Evolutionary conservation across 768 basidiomycete genomes (phyloP), one percentile per base, ranked within the genome.

Genomic region (Lepiota venenata): DNA sequence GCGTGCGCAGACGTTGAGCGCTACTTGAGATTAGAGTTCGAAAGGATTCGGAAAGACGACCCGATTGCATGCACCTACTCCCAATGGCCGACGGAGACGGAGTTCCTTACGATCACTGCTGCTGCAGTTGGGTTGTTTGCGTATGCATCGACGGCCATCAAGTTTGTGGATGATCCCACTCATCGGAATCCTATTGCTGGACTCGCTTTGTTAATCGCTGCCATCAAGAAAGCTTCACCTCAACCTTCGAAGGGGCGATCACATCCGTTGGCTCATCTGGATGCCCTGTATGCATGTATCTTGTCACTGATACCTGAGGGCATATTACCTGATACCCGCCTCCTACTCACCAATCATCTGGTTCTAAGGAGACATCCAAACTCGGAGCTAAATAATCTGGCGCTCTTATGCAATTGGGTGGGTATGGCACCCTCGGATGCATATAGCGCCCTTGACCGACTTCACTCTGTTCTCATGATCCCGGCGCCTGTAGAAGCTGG

Each of bases 1-100:
- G 56, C 60, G 1, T 51, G 57, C 29, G 14, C 41, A 4, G 63
- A 66, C 21, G 61, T 66, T 12, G 42, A 46, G 20, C 56, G 15
- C 25, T 64, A 56, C 56, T 53, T 64, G 9, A 36, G 35, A 1
- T 36, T 40, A 18, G 49, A 53, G 20, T 57, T 62, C 22, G 21
- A n/a, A 11, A 39, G 11, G 15, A 56, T 60, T 16, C 50, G 45
- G 3, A 21, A 47, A 5, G 20, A 45, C 2, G 47, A 64, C 22
- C 47, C 29, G 2, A 32, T 35, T 5, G n/a, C 22, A 3, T 5
- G 8, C 3, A 16, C n/a, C 1, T 29, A 21, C 18, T n/a, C 45
- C 18, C 45, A 47, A 4, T 47, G 45, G 45, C 45, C 45, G n/a
- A n/a, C 27, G 2, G 45, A 47, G 4, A 16, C 9, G 18, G 27